These are phyloP conservation scores for Chlorella variabilis DNA, from an alignment of 163 green algal species.

Conservation along the genomic window DNA sequence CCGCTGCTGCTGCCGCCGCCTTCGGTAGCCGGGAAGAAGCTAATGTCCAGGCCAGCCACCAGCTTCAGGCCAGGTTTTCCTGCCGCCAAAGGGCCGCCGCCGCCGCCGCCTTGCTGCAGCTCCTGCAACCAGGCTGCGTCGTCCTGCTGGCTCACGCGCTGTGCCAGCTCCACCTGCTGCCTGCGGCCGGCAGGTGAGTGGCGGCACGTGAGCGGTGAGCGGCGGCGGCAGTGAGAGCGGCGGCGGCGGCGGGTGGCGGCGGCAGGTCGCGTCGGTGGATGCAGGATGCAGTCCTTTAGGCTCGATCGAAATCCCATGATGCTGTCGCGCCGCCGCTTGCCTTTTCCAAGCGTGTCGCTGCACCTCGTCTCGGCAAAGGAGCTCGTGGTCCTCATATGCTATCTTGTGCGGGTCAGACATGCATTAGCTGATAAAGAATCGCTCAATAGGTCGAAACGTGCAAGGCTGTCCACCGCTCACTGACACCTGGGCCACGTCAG, in stretches of 20 bases:
- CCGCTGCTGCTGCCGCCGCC: background rate
- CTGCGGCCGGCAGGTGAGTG: background rate
- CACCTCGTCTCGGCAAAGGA: too few species aligned
- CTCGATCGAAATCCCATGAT: background rate
- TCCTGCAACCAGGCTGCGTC: background rate
- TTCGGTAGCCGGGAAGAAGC: background rate
- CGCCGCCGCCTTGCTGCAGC: background rate
- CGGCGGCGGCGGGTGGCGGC: background rate
- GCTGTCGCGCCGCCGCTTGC: background rate
- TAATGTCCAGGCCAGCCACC: conserved; percentile 34
- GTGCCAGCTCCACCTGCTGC: background rate
- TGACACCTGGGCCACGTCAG: too few species aligned
- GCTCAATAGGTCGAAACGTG: too few species aligned
- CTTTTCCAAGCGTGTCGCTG: background rate
- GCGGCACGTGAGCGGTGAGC: background rate
- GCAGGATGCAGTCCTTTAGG: background rate
- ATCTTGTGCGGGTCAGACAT: too few species aligned
- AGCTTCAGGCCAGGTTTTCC: background rate
- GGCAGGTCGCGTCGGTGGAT: too few species aligned
- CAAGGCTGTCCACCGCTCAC: too few species aligned
- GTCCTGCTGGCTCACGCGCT: background rate
- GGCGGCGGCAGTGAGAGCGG: background rate
- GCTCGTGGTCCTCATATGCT: too few species aligned
- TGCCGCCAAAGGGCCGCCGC: too few species aligned
- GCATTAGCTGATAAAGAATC: too few species aligned